Evolutionary conservation across 768 basidiomycete species (phyloP).

Genomic region (Filobasidium wieringae): DNA sequence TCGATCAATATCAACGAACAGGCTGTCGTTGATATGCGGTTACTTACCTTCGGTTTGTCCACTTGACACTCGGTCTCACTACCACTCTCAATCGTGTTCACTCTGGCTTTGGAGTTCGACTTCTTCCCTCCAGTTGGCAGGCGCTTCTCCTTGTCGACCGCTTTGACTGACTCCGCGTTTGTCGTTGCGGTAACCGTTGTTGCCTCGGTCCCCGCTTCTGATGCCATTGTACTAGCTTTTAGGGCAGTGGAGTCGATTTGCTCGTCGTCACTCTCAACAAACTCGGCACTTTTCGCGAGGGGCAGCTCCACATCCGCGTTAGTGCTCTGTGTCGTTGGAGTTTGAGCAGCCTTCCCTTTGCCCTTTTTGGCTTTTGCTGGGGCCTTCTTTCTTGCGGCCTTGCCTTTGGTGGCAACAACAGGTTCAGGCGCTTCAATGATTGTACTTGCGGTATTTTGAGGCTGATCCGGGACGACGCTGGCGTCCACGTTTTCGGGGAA

Average conservation of each 20-base stretch:
- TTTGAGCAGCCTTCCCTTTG: not conserved
- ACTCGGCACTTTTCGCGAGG: not conserved
- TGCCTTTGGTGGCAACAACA: not conserved
- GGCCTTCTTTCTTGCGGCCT: not conserved
- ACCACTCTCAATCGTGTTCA: no score
- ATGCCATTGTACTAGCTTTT: not conserved
- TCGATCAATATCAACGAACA: no score
- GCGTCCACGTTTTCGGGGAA: not conserved
- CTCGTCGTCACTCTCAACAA: not conserved
- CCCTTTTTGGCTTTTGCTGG: not conserved
- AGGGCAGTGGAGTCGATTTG: no score
- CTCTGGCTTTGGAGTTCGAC: no score
- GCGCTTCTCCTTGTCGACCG: not conserved
- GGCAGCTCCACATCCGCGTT: no score
- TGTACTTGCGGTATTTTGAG: no score
- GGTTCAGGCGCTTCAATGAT: not conserved
- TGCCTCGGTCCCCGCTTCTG: conserved; percentile 2
- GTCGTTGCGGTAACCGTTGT: not conserved
- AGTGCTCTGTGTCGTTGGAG: not conserved
- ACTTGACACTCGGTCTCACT: no score
- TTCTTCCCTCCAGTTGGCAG: no score
- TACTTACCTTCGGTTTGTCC: no score
- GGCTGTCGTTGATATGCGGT: no score
- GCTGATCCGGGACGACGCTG: no score
- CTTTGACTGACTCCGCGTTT: not conserved